Base-by-base conservation (phyloP, 495 filamentous ascomycete genomes). In the Mytilinidion resinicola region DNA sequence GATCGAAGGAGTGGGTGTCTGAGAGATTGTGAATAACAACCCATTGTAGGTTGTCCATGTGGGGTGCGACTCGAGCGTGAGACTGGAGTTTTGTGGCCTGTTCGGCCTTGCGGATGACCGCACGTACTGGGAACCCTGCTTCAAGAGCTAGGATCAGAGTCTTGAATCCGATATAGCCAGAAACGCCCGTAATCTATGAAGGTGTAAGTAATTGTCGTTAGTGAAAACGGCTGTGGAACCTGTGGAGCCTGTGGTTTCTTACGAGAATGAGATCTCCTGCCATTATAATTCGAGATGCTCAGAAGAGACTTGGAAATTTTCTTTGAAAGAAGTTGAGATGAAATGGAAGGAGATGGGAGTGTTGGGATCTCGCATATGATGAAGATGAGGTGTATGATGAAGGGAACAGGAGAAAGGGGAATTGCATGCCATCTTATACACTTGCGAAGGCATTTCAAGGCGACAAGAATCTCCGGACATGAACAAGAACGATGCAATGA, bases 1-100 rank as follows among this genome's bases (percentile, higher is more conserved):
- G 53, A 56, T 56, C 53, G 53, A 46, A 56, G 53, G 41, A 56
- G 53, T 48, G n/a, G 15, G 44, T 48, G 15, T 48, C 19, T 48
- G 44, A 48, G 21, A 48, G 44, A 48, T 48, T 20, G 3, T n/a
- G 44, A 20, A 20, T 48, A 20, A 48, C 14, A 20, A 48, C 44
- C 44, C 44, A 48, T 48, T 48, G 44, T n/a, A 48, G 44, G 21
- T 48, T 48, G 9, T 48, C 19, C n/a, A 20, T 21, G 19, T 48
- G 44, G 44, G 44, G 44, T 48, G 44, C 44, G 44, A 48, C 44
- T 19, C 44, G 44, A 20, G n/a, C 44, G 44, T 48, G 44, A 10
- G 44, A 48, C 44, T 48, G n/a, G 44, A 48, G 44, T 20, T 48
- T 48, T 21, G 15, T 48, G n/a, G 44, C 44, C 44, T 48, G 44